Evolutionary conservation across 1,284 basidiomycete genomes (phyloP), one percentile per base, ranked within the genome.

Genomic region (Melampsora larici-populina): DNA sequence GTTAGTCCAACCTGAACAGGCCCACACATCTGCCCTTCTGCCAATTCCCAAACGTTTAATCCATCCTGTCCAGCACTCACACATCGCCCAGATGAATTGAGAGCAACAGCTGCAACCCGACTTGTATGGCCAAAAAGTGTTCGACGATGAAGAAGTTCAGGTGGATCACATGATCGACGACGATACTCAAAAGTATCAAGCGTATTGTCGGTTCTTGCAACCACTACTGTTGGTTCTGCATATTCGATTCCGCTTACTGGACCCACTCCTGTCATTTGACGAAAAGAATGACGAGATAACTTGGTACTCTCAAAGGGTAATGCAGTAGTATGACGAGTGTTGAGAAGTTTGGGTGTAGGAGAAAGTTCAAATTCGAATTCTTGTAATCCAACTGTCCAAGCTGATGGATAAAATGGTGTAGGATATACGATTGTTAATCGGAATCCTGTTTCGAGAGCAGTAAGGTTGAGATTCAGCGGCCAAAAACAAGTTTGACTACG

Each of bases 381-480:
- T 73, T 73, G 71, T 49, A 73, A n/a, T 8, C 71, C 71, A 43
- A 73, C 49, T n/a, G 71, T 73, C 71, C 71, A 73, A n/a, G 71
- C 33, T 29, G 60, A 31, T 51, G 73, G 73, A 75, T 75, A 75
- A 33, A 75, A 75, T 13, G 73, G 73, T 43, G 64, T 75, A 13
- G 73, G 73, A 46, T 75, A 75, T 15, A 63, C 51, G 68, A 75
- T 66, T 4, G 17, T 58, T 33, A 75, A 43, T 29, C 51, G 36
- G 21, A 75, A 75, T 46, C 24, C 49, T 13, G 63, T 29, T 66
- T 73, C 46, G 1, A 49, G 29, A 36, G 62, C 21, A 31, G 46
- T 72, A 29, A 73, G 48, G 31, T 24, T 73, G 5, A 73, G 43
- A 29, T 62, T 65, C 18, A 75, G 36, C 2, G 73, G 73, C 73